phyloP scores from a whole-genome alignment of 208 protist genomes.

The Strigomonas culicis region DNA sequence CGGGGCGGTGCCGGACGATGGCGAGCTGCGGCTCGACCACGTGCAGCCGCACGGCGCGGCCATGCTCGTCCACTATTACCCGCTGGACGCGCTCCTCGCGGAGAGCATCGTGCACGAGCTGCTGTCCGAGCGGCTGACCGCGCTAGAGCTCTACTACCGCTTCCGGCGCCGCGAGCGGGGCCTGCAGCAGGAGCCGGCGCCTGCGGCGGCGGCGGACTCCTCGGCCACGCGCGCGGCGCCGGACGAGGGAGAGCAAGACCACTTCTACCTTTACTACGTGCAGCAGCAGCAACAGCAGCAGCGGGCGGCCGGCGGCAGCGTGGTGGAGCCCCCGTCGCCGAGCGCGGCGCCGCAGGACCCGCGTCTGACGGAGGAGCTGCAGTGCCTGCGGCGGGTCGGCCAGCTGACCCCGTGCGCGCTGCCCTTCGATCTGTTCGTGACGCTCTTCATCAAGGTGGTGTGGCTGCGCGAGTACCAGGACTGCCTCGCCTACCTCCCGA shows the following conservation, averaged over 20 bases:
- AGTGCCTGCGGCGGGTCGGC: too few relatives aligned
- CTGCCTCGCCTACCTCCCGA: constrained; percentile 28
- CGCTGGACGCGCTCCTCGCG: constrained; percentile 53
- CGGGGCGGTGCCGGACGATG: too few relatives aligned
- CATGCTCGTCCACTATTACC: constrained; percentile 21
- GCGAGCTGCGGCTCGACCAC: too few relatives aligned
- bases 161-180: neutral
- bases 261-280: too few relatives aligned
- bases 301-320: too few relatives aligned
- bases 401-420: neutral
- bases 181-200: neutral
- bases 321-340: neutral
- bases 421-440: constrained; percentile 38
- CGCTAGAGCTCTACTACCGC: neutral
- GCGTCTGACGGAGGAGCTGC: neutral
- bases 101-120: constrained; percentile 63
- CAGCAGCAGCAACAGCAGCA: neutral
- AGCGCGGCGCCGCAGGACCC: neutral
- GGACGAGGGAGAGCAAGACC: too few relatives aligned
- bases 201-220: too few relatives aligned
- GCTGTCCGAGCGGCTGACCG: constrained; percentile 42
- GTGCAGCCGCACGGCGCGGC: too few relatives aligned
- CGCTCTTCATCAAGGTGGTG: constrained; percentile 46
- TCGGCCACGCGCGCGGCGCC: too few relatives aligned
- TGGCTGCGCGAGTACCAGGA: constrained; percentile 34